Conservation (phyloP, 257 asterid species). For the Solanum pennellii region DNA sequence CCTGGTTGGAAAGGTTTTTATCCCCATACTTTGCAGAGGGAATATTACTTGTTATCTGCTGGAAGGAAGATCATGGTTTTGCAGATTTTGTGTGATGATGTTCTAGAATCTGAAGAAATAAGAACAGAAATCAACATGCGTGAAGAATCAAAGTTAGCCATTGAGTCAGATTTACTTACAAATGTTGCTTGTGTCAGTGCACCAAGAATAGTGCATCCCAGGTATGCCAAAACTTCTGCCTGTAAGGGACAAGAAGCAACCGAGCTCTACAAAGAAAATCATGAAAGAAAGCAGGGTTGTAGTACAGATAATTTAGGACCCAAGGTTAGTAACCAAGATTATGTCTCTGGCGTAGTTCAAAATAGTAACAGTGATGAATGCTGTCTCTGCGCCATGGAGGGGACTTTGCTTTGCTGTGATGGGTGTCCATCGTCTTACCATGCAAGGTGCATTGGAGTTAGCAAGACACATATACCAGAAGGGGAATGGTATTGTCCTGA, state of each 20-base stretch:
- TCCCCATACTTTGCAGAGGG: constrained; percentile 51
- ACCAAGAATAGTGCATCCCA: constrained; percentile 59
- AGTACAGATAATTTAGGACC: constrained; percentile 13
- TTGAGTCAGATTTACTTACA: constrained; percentile 31
- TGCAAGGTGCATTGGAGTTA: constrained; percentile 72
- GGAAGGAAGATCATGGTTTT: constrained; percentile 54
- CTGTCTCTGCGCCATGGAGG: constrained; percentile 87
- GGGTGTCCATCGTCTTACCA: constrained; percentile 86
- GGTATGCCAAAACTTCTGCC: constrained; percentile 47
- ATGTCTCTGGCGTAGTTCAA: constrained; percentile 28
- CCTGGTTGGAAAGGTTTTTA: constrained; percentile 60
- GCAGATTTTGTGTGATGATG: constrained; percentile 75
- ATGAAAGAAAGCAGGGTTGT: constrained; percentile 14
- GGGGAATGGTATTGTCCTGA: constrained; percentile 88
- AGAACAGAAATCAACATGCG: constrained; percentile 63
- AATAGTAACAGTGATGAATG: constrained; percentile 81
- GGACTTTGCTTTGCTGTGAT: constrained; percentile 74
- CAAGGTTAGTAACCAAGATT: constrained; percentile 23
- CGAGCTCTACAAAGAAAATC: constrained; percentile 21
- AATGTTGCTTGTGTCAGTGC: constrained; percentile 21
- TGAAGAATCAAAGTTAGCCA: constrained; percentile 50
- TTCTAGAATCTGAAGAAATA: constrained; percentile 60
- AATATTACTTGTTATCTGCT: constrained; percentile 57
- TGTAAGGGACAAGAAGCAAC: constrained; percentile 30
- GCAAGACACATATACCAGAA: constrained; percentile 49